Evolutionary conservation across 768 basidiomycete genomes (phyloP), one percentile per base, ranked within the genome.

Genomic region (Pleurotus sapidus): DNA sequence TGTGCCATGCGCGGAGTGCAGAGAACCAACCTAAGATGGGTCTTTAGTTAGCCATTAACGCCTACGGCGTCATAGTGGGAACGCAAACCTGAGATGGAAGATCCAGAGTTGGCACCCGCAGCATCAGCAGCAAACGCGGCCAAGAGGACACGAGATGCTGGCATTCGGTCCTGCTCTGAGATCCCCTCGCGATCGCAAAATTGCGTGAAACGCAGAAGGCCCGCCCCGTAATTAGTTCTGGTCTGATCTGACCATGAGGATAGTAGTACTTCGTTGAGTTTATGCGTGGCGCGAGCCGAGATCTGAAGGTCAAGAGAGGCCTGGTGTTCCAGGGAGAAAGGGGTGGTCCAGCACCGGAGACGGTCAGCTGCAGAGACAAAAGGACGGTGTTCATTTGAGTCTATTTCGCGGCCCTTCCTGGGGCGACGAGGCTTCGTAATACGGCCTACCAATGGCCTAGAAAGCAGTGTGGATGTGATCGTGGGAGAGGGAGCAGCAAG

Each of bases 1-100:
- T 59, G 49, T 78, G 75, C 72, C 75, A 78, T 4, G 67, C 64
- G 2, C 69, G 62, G 0, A 76, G 49, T 0, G 67, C 67, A 0
- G 68, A 63, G 0, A 73, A 25, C 70, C 73, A 72, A 5, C 65
- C 69, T 7, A 60, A n/a, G n/a, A n/a, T n/a, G n/a, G n/a, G n/a
- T n/a, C n/a, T n/a, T n/a, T n/a, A n/a, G n/a, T n/a, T n/a, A n/a
- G n/a, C n/a, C n/a, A n/a, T n/a, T n/a, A n/a, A n/a, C n/a, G n/a
- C n/a, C n/a, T n/a, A n/a, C n/a, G n/a, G n/a, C n/a, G n/a, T n/a
- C n/a, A n/a, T n/a, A n/a, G n/a, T n/a, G n/a, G n/a, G n/a, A n/a
- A n/a, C n/a, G n/a, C n/a, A n/a, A n/a, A n/a, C n/a, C n/a, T n/a
- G n/a, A 56, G n/a, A 73, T 59, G 1, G 70, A 67, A 8, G 55